These are phyloP conservation scores for Crithidia bombi DNA, from an alignment of 208 protist genomes.

Conservation along the genomic window DNA sequence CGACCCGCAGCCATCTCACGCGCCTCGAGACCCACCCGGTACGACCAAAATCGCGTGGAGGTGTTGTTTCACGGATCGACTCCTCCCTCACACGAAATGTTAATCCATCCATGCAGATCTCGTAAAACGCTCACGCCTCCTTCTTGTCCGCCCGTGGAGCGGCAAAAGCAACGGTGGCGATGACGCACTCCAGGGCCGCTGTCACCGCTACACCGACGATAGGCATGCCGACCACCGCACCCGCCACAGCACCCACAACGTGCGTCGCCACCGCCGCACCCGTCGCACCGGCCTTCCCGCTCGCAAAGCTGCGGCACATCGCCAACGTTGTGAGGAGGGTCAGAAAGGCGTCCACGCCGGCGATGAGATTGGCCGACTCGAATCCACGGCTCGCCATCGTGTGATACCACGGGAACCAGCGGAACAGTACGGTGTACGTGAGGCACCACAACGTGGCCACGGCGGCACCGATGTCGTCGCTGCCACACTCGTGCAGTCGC, in stretches of 20 bases:
- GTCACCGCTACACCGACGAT: slow-evolving; percentile 7
- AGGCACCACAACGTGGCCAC: slow-evolving; percentile 66
- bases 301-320: slow-evolving; percentile 49
- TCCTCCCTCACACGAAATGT: no score
- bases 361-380: slow-evolving; percentile 46
- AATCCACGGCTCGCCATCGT: slow-evolving; percentile 63
- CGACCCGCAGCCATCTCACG: no score
- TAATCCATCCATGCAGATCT: no score
- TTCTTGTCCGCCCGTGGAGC: slow-evolving; percentile 6
- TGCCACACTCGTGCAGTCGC: slow-evolving; percentile 43
- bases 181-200: slow-evolving; percentile 12
- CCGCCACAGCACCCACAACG: slow-evolving; percentile 19
- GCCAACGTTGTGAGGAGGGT: slow-evolving; percentile 48
- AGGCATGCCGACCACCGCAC: slow-evolving; percentile 17
- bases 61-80: no score
- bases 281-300: slow-evolving; percentile 6
- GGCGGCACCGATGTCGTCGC: slow-evolving; percentile 38
- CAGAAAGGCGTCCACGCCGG: slow-evolving; percentile 57
- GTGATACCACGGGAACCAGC: slow-evolving; percentile 80
- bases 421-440: slow-evolving; percentile 59
- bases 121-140: no score
- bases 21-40: no score
- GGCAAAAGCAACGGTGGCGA: slow-evolving; percentile 6
- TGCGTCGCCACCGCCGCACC: slow-evolving; percentile 13
- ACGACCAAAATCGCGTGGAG: no score